Percentiles rank a stretch among this genome's conserved stretches.
Conservation (phyloP, 352 stramenopile species). For the Globisporangium polare region DNA sequence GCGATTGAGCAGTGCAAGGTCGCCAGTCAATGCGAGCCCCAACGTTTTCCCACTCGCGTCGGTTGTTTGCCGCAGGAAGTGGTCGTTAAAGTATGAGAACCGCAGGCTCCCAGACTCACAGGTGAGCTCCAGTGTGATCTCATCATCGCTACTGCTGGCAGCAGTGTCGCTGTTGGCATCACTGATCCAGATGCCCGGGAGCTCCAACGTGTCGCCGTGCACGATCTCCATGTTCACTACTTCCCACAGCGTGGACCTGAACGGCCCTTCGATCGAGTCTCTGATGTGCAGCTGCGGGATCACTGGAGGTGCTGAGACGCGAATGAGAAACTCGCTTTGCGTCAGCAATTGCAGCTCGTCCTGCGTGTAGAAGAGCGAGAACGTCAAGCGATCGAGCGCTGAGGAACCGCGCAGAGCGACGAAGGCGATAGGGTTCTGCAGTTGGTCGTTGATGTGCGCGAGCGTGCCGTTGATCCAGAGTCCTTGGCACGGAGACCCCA, state of each 20-base stretch:
- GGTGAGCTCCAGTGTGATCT: slow-evolving; percentile 12
- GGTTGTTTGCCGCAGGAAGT: not conserved
- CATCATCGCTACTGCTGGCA: not conserved
- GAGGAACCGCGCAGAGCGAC: not conserved
- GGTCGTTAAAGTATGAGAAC: slow-evolving; percentile 11
- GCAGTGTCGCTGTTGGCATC: slow-evolving; percentile 9
- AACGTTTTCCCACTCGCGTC: not conserved
- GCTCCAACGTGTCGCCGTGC: slow-evolving; percentile 2
- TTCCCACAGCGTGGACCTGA: slow-evolving; percentile 21
- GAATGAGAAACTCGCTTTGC: slow-evolving; percentile 9
- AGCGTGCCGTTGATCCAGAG: slow-evolving; percentile 29
- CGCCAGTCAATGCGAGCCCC: not conserved
- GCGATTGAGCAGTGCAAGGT: slow-evolving; percentile 15
- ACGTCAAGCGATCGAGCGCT: slow-evolving; percentile 10
- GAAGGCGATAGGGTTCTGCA: slow-evolving; percentile 9
- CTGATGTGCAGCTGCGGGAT: slow-evolving; percentile 16
- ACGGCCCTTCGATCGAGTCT: slow-evolving; percentile 26
- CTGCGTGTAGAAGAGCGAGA: slow-evolving; percentile 8
- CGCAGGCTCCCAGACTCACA: slow-evolving; percentile 12
- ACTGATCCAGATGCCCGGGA: slow-evolving; percentile 15
- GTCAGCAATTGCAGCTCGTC: not conserved
- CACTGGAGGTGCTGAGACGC: not conserved
- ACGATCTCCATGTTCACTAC: slow-evolving; percentile 8
- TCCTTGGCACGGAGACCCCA: not conserved
- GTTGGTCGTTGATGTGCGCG: slow-evolving; percentile 10